Evolutionary conservation across 1,284 basidiomycete genomes (phyloP).

Genomic region (Lignosus rhinocerotis): DNA sequence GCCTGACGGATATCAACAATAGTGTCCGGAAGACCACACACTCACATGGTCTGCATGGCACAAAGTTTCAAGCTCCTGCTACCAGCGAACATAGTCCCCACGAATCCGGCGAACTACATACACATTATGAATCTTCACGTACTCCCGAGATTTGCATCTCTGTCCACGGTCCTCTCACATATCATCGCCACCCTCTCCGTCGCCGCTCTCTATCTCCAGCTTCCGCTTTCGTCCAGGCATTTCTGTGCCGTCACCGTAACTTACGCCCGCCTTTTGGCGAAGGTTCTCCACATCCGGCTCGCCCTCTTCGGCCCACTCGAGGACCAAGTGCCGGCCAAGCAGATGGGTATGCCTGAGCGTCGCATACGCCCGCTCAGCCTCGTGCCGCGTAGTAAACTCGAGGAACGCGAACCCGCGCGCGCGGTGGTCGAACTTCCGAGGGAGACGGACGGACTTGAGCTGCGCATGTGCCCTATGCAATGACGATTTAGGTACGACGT

Average conservation of each 20-base stretch:
- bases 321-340: constrained; percentile 90
- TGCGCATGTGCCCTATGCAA: constrained; percentile 77
- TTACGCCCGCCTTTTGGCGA: constrained; percentile 78
- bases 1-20: too few relatives aligned
- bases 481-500: too few relatives aligned
- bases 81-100: too few relatives aligned
- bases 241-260: constrained; percentile 64
- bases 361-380: constrained; percentile 85
- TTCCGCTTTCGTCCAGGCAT: constrained; percentile 75
- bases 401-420: constrained; percentile 95
- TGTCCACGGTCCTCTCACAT: constrained; percentile 1
- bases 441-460: constrained; percentile 88
- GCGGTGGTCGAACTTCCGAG: constrained; percentile 83
- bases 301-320: constrained; percentile 91
- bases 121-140: too few relatives aligned
- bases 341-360: constrained; percentile 93
- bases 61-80: too few relatives aligned
- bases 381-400: constrained; percentile 85
- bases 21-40: too few relatives aligned
- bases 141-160: too few relatives aligned
- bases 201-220: constrained; percentile 52
- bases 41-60: too few relatives aligned
- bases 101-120: too few relatives aligned
- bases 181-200: constrained; percentile 31
- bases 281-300: constrained; percentile 69